These are phyloP conservation scores for Stevia rebaudiana DNA, from an alignment of 140 eudicot genomes.

Conservation along the genomic window DNA sequence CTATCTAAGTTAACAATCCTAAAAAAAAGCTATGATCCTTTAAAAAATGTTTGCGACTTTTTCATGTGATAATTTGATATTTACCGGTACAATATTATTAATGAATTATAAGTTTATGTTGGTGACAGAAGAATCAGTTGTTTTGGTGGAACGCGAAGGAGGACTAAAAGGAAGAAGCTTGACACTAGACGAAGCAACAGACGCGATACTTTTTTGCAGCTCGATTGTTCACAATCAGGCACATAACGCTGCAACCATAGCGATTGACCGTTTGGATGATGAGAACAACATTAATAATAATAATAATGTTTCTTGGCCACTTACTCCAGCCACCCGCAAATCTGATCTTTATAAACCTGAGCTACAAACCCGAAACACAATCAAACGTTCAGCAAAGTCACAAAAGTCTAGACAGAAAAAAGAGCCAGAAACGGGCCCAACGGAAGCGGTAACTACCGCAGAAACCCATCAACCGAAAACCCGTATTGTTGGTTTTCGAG, in stretches of 20 bases:
- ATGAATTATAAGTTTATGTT: not conserved
- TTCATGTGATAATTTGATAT: no score
- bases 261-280: conserved; percentile 34
- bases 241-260: conserved; percentile 68
- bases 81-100: not conserved
- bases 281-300: not conserved
- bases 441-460: conserved; percentile 18
- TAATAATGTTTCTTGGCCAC: conserved; percentile 35
- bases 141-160: conserved; percentile 38
- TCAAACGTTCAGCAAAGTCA: conserved; percentile 46
- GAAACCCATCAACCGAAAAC: conserved; percentile 33
- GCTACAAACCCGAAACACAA: conserved; percentile 27
- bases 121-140: conserved; percentile 56
- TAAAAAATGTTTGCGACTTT: no score
- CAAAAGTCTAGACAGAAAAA: conserved; percentile 41
- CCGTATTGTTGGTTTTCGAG: conserved; percentile 45
- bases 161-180: conserved; percentile 54
- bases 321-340: conserved; percentile 43
- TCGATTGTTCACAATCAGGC: conserved; percentile 70
- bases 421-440: conserved; percentile 30
- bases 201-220: conserved; percentile 86
- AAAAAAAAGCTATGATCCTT: no score
- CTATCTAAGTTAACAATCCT: no score
- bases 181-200: conserved; percentile 89
- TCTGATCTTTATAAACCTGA: conserved; percentile 34